These are phyloP conservation scores for Triticum turgidum DNA, from an alignment of 176 grass and related monocot genomes.

Conservation along the genomic window DNA sequence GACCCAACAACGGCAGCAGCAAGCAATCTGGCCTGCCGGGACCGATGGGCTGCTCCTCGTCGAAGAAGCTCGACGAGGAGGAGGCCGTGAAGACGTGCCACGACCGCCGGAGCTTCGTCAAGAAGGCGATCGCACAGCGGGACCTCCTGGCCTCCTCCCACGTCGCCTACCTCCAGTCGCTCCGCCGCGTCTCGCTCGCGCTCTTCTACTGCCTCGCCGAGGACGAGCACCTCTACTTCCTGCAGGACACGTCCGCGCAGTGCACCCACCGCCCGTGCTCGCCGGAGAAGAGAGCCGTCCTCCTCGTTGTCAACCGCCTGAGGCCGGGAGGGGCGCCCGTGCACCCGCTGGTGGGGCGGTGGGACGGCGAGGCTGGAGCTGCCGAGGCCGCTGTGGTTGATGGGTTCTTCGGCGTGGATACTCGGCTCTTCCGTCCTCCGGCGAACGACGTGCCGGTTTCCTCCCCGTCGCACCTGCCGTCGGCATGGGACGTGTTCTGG, in stretches of 20 bases:
- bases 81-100: conserved; percentile 65
- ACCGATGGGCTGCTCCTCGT: conserved; percentile 83
- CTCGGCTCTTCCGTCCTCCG: conserved; percentile 23
- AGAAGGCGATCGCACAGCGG: conserved; percentile 69
- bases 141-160: conserved; percentile 67
- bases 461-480: conserved; percentile 25
- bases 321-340: conserved; percentile 26
- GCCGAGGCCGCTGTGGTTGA: conserved; percentile 46
- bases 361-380: conserved; percentile 33
- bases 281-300: conserved; percentile 37
- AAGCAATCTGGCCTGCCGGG: not conserved
- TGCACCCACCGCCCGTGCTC: conserved; percentile 38
- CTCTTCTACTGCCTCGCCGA: conserved; percentile 72
- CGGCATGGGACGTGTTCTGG: conserved; percentile 42
- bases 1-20: not conserved
- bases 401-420: conserved; percentile 38
- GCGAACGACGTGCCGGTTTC: not conserved
- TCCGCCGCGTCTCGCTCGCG: conserved; percentile 60
- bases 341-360: conserved; percentile 46
- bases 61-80: conserved; percentile 82
- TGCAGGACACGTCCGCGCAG: conserved; percentile 5
- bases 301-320: conserved; percentile 34
- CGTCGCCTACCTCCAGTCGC: conserved; percentile 62
- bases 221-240: conserved; percentile 59
- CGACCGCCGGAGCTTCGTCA: conserved; percentile 73